Conservation (phyloP, 495 filamentous ascomycete species). For the Pseudotulostoma volvatum region DNA sequence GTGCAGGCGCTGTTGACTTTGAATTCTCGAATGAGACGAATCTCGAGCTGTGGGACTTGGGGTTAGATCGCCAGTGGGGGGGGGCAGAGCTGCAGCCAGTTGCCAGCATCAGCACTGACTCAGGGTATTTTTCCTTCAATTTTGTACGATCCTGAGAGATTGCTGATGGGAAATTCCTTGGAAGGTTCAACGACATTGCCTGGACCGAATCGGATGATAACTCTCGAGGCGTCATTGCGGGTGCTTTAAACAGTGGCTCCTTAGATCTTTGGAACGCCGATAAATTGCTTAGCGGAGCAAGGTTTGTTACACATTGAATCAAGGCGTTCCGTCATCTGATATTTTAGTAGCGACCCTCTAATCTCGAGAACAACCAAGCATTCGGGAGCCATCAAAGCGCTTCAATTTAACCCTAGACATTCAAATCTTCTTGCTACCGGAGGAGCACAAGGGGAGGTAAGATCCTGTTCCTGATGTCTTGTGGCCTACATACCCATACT, state of each 20-base stretch:
- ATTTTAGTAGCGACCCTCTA: constrained; percentile 47
- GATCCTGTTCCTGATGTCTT: too few species aligned
- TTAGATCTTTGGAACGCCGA: constrained; percentile 90
- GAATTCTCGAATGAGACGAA: constrained; percentile 97
- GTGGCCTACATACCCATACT: too few species aligned
- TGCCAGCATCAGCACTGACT: constrained; percentile 71
- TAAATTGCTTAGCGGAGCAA: constrained; percentile 53
- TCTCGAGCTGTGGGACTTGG: constrained; percentile 91
- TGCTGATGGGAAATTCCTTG: constrained; percentile 1
- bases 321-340: constrained; percentile 8
- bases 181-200: constrained; percentile 90
- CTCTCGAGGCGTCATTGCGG: constrained; percentile 75
- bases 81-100: constrained; percentile 72
- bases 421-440: constrained; percentile 84
- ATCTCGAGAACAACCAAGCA: constrained; percentile 87
- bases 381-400: constrained; percentile 77
- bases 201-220: constrained; percentile 72
- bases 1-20: constrained; percentile 85
- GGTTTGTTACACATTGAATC: constrained; percentile 18
- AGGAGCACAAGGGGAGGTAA: constrained; percentile 75
- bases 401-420: constrained; percentile 95
- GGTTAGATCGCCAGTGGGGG: constrained; percentile 53
- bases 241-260: constrained; percentile 90
- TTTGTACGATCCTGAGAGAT: neutral
- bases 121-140: constrained; percentile 39